Percentiles rank a stretch among this genome's conserved stretches.
Conservation (phyloP, 257 asterid species). For the Solanum dulcamara region DNA sequence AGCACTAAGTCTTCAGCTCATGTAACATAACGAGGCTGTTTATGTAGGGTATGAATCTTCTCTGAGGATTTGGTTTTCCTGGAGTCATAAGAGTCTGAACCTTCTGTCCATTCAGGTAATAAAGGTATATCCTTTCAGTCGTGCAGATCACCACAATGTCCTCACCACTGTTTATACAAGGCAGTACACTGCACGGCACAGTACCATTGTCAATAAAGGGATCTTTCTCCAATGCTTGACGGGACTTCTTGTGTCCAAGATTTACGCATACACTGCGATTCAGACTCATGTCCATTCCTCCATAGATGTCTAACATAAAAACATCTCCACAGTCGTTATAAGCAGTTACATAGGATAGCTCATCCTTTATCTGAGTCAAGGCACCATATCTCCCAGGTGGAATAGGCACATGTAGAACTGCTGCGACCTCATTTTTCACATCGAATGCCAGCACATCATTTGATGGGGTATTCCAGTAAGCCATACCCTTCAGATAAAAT, state of each 20-base stretch:
- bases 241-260: neutral
- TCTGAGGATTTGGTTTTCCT: neutral
- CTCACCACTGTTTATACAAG: neutral
- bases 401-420: conserved; percentile 10
- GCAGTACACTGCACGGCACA: neutral
- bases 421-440: conserved; percentile 3
- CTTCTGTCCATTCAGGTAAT: neutral
- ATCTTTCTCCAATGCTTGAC: neutral
- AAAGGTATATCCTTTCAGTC: neutral
- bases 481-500: conserved; percentile 27
- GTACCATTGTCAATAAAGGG: conserved; percentile 9
- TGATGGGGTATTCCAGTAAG: conserved; percentile 21
- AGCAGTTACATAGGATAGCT: conserved; percentile 25
- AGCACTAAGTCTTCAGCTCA: neutral
- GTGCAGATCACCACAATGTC: neutral
- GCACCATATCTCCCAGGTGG: conserved; percentile 6
- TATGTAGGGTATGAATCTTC: conserved; percentile 18
- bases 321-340: neutral
- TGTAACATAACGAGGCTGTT: conserved; percentile 25
- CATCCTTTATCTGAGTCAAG: conserved; percentile 20
- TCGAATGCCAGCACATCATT: conserved; percentile 25
- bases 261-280: neutral
- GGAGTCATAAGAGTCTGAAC: neutral
- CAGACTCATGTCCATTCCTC: conserved; percentile 23
- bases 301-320: conserved; percentile 9